Conservation (phyloP, 208 protist species). For the Trypanosoma lewisi region DNA sequence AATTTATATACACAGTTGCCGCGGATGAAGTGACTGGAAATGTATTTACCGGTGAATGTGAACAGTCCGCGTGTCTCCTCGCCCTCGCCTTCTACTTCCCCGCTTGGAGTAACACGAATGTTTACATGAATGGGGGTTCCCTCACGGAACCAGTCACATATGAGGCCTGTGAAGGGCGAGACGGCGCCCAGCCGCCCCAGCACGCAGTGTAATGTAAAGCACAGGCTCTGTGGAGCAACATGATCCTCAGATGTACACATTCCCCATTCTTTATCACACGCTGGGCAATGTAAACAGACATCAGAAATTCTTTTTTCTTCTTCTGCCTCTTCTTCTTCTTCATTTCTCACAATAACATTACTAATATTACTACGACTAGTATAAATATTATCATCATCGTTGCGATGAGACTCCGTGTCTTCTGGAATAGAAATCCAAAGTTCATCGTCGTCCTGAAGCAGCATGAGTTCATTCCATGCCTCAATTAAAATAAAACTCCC, state of each 20-base stretch:
- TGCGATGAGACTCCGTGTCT: not conserved
- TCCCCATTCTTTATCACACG: constrained; percentile 60
- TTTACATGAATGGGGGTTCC: constrained; percentile 9
- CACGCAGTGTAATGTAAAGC: constrained; percentile 52
- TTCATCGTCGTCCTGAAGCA: constrained; percentile 35
- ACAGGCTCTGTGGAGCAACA: constrained; percentile 48
- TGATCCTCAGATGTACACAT: constrained; percentile 45
- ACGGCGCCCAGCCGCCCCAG: constrained; percentile 35
- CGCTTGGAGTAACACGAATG: constrained; percentile 5
- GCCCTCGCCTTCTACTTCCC: constrained; percentile 41
- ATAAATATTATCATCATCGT: too few relatives aligned
- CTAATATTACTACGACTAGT: too few relatives aligned
- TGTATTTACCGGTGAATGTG: constrained; percentile 38
- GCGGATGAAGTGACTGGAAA: constrained; percentile 34
- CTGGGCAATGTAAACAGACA: constrained; percentile 50
- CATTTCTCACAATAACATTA: not conserved
- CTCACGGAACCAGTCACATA: constrained; percentile 14
- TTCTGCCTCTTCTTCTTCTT: not conserved
- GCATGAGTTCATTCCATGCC: constrained; percentile 69
- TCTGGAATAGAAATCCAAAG: constrained; percentile 27
- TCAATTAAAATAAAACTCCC: constrained; percentile 43
- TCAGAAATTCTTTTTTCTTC: constrained; percentile 1
- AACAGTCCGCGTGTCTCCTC: constrained; percentile 52
- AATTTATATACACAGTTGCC: constrained; percentile 62
- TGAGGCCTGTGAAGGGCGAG: constrained; percentile 64